A percentile compares a stretch with the other conserved stretches of the same genome.
These are phyloP conservation scores for Dianthus caryophyllus DNA, from an alignment of 148 eudicot species.

Conservation along the genomic window DNA sequence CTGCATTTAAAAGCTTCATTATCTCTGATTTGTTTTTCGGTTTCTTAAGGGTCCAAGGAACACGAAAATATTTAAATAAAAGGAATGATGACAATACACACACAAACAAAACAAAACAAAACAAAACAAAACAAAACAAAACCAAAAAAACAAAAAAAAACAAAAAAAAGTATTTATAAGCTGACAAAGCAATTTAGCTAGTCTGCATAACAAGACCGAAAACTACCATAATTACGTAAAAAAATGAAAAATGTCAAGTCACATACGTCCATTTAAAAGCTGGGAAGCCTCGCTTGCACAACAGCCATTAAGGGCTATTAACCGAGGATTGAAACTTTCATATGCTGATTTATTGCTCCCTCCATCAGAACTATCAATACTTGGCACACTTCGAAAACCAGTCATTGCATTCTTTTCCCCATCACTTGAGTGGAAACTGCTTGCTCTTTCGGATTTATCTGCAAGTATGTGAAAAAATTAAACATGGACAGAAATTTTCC, in stretches of 20 bases:
- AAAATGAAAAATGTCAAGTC: background rate
- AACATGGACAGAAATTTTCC: constrained; percentile 9
- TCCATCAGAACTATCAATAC: constrained; percentile 33
- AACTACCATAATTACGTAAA: background rate
- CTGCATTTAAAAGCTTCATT: too few relatives aligned
- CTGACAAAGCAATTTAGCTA: background rate
- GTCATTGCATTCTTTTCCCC: constrained; percentile 43
- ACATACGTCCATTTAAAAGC: constrained; percentile 61
- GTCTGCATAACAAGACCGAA: background rate
- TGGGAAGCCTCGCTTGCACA: constrained; percentile 55
- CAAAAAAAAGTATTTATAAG: too few relatives aligned
- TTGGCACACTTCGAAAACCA: constrained; percentile 33
- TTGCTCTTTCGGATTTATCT: constrained; percentile 51
- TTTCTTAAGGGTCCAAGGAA: background rate
- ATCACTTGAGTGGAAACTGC: constrained; percentile 39
- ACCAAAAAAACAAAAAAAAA: background rate
- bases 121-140: too few relatives aligned
- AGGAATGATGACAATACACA: background rate
- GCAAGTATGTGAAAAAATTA: constrained; percentile 17
- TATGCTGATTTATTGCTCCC: constrained; percentile 35
- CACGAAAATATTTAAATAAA: background rate
- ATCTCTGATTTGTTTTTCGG: background rate
- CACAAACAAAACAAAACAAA: background rate
- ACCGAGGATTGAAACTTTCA: constrained; percentile 34
- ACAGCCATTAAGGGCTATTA: constrained; percentile 56